Conservation (phyloP, 2,329 filamentous ascomycete genomes). For the Alternaria consortialis region DNA sequence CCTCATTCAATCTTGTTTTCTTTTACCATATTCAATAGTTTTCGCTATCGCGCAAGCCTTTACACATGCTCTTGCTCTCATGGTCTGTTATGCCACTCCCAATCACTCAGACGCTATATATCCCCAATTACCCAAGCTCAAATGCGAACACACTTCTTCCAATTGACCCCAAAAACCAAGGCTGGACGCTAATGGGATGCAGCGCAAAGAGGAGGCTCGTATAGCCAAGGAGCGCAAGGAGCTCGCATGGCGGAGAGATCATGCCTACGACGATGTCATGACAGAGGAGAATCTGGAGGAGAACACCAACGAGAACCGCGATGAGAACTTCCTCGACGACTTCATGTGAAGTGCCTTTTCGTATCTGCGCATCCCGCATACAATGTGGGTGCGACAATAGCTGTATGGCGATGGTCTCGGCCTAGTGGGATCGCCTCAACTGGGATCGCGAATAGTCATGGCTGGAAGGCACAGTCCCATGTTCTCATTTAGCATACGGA, state of each 20-base stretch:
- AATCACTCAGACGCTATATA: not conserved
- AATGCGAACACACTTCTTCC: not conserved
- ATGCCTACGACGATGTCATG: conserved; percentile 94
- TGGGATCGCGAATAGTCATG: conserved; percentile 42
- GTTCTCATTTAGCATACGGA: conserved; percentile 77
- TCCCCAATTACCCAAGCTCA: not conserved
- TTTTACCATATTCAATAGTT: not conserved
- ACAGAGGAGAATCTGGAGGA: conserved; percentile 79
- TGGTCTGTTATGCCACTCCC: not conserved
- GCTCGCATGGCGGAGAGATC: conserved; percentile 94
- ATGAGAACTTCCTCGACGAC: conserved; percentile 82
- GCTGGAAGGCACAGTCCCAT: conserved; percentile 68
- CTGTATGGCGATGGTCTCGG: conserved; percentile 16
- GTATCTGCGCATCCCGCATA: conserved; percentile 2
- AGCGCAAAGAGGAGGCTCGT: conserved; percentile 80
- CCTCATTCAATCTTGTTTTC: not conserved
- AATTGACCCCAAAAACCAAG: not conserved
- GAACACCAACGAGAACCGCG: conserved; percentile 86
- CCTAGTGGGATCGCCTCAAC: conserved; percentile 15
- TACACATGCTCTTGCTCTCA: not conserved
- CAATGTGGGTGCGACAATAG: conserved; percentile 14
- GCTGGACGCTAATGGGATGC: conserved; percentile 15
- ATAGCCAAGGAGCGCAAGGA: conserved; percentile 83
- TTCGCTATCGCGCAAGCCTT: not conserved
- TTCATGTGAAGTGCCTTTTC: conserved; percentile 61